Evolutionary conservation across 139 green algal genomes (phyloP).

Genomic region (Pleodorina starrii): DNA sequence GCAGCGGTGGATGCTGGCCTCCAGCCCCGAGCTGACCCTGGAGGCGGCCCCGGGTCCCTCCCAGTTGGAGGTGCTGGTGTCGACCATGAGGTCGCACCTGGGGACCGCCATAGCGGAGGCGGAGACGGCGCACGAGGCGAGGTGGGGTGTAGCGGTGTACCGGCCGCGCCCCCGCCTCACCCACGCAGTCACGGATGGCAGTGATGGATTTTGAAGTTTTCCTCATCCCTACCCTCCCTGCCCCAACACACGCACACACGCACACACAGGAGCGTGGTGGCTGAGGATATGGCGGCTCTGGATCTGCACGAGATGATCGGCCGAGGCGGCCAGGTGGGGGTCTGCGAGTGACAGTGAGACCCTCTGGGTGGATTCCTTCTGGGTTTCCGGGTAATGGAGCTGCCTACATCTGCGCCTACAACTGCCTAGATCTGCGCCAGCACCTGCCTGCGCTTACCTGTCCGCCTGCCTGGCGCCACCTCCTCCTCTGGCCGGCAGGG

Average conservation of each 20-base stretch:
- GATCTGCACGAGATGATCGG: conserved; percentile 7
- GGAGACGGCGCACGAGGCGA: background rate
- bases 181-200: too few species aligned
- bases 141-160: background rate
- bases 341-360: too few species aligned
- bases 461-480: too few species aligned
- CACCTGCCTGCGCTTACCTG: too few species aligned
- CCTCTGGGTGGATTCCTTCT: too few species aligned
- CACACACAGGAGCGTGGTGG: background rate
- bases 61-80: conserved; percentile 11
- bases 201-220: too few species aligned
- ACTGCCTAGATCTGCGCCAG: too few species aligned
- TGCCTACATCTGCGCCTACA: too few species aligned
- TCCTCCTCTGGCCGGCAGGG: background rate
- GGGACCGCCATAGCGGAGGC: background rate
- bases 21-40: background rate
- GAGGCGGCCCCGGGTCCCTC: conserved; percentile 4
- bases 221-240: too few species aligned
- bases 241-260: too few species aligned
- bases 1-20: background rate
- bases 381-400: too few species aligned
- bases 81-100: conserved; percentile 1
- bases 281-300: background rate
- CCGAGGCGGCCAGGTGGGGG: background rate
- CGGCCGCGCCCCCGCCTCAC: too few species aligned